Base-by-base conservation (phyloP, 1,139 yeast species). In the Taphrina sp. region DNA sequence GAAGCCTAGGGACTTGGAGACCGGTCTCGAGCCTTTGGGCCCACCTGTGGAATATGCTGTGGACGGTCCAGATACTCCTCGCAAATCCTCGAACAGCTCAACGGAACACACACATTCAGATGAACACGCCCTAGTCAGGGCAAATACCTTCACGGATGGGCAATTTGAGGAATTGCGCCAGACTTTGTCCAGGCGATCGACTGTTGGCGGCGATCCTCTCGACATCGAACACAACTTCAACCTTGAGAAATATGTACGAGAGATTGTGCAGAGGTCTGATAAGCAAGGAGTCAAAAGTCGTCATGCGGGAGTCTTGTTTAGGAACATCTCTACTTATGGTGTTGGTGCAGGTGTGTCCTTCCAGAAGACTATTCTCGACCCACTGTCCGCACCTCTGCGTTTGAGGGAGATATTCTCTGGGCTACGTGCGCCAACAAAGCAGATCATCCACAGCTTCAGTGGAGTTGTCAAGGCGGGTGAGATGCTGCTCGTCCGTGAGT, bases 301-400 rank as follows among this genome's bases (percentile, higher is more conserved):
- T 24, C 53, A 58, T 10, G 63, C 60, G 58, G 95, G 95, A 10
- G 74, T 88, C 28, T 77, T 83, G 2, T 88, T 82, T 74, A 76
- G 78, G 59, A 72, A 85, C 64, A 70, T 88, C 61, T 71, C 85
- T 56, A 94, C 90, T 1, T 78, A 75, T 61, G 96, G 95, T 58
- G 76, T 77, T 57, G 89, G 92, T 10, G 75, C 85, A 2, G 95
- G 85, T 65, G 78, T 89, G 2, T 90, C 1, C 81, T 85, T 10
- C 64, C 76, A 19, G 85, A 83, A 64, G 72, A 56, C 43, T 82
- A 83, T 60, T 69, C 83, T 63, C 78, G 79, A 65, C 74, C 82
- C 16, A 78, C 82, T 81, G 85, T 82, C 63, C 87, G 83, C 29
- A 62, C 81, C 7, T 71, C 82, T 61, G 73, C 60, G 35, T 12